These are phyloP conservation scores for Endogone sp. DNA, from an alignment of 192 early-diverging fungal genomes.

Conservation along the genomic window DNA sequence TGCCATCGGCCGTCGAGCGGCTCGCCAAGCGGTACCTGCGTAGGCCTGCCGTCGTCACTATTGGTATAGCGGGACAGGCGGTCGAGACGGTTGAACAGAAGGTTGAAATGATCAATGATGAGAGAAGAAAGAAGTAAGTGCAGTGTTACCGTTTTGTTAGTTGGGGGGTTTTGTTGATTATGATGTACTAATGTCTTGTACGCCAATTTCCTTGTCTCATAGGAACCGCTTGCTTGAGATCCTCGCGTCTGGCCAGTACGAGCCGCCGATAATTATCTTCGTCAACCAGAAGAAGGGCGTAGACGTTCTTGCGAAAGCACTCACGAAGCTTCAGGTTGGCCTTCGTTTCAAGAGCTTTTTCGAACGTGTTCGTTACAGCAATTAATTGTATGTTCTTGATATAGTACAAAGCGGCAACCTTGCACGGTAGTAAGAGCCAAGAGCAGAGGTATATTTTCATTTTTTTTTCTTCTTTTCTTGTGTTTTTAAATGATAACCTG, in stretches of 20 bases:
- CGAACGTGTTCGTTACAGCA: not conserved
- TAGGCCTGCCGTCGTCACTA: constrained; percentile 89
- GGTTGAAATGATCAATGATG: constrained; percentile 87
- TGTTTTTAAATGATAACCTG: no score
- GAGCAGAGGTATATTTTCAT: constrained; percentile 66
- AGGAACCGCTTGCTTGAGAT: constrained; percentile 75
- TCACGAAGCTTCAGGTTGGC: constrained; percentile 67
- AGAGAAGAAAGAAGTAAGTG: constrained; percentile 77
- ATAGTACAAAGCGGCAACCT: constrained; percentile 60
- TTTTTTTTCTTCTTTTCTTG: not conserved
- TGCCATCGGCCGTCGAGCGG: constrained; percentile 93
- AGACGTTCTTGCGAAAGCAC: constrained; percentile 76
- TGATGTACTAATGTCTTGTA: not conserved
- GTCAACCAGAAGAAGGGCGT: constrained; percentile 95
- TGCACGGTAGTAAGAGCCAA: constrained; percentile 97
- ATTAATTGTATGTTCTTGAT: constrained; percentile 23
- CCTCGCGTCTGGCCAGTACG: constrained; percentile 59
- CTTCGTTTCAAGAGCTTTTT: not conserved
- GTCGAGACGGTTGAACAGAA: constrained; percentile 95
- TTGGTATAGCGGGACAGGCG: constrained; percentile 95
- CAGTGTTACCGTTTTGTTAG: not conserved
- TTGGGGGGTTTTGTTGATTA: not conserved
- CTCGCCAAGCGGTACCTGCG: constrained; percentile 92
- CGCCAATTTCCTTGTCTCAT: constrained; percentile 16
- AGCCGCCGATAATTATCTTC: constrained; percentile 93